phyloP scores from a whole-genome alignment of 352 stramenopile species.

The Saprolegnia parasitica region DNA sequence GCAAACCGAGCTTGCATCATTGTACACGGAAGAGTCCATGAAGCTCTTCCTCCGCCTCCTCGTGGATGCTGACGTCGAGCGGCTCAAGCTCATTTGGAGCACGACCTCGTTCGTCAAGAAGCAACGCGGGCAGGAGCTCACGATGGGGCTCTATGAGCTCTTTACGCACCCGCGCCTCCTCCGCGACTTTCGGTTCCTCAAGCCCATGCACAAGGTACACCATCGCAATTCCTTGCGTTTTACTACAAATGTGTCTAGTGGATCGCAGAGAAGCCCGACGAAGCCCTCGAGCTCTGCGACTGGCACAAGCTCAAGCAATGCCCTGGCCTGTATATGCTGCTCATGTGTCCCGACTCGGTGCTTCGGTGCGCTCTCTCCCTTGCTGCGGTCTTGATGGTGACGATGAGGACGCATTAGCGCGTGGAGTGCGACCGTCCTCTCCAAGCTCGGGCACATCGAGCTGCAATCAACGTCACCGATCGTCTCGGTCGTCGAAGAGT shows the following conservation, averaged over 20 bases:
- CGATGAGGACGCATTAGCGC: constrained; percentile 34
- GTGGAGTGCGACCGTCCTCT: constrained; percentile 57
- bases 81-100: constrained; percentile 52
- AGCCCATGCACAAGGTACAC: constrained; percentile 58
- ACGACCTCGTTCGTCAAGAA: constrained; percentile 9
- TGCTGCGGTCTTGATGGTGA: neutral
- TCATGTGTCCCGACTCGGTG: constrained; percentile 72
- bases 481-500: constrained; percentile 75
- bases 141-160: constrained; percentile 67
- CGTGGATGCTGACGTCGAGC: constrained; percentile 60
- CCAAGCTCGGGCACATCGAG: constrained; percentile 54
- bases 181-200: constrained; percentile 76
- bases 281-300: constrained; percentile 17
- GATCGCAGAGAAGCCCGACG: constrained; percentile 15
- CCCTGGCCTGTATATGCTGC: constrained; percentile 60
- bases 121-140: constrained; percentile 32
- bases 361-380: constrained; percentile 46
- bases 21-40: constrained; percentile 69
- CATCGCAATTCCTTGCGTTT: neutral
- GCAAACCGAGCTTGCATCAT: constrained; percentile 64
- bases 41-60: constrained; percentile 74
- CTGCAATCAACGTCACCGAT: constrained; percentile 42
- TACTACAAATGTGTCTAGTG: neutral
- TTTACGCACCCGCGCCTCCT: constrained; percentile 68
- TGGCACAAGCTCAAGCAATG: constrained; percentile 49